These are phyloP conservation scores for Poronia punctata DNA, from an alignment of 495 filamentous ascomycete genomes.

Conservation along the genomic window DNA sequence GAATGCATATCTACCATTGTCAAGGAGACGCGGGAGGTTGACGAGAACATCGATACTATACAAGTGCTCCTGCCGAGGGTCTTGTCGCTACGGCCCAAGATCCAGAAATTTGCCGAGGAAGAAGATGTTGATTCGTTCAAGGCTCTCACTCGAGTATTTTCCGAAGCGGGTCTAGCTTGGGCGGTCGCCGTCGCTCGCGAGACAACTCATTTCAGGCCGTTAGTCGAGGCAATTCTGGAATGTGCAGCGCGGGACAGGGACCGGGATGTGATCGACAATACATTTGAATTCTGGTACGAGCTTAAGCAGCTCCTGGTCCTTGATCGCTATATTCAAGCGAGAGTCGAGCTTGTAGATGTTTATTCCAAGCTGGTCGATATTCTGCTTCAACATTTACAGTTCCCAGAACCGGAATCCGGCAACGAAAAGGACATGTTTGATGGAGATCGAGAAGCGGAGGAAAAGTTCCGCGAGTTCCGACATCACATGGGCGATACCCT, in stretches of 20 bases:
- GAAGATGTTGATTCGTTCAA: constrained; percentile 86
- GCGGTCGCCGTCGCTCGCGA: constrained; percentile 80
- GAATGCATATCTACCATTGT: constrained; percentile 90
- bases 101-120: constrained; percentile 62
- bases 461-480: constrained; percentile 94
- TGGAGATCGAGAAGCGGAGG: constrained; percentile 90
- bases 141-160: constrained; percentile 79
- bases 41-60: constrained; percentile 74
- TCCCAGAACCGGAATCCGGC: constrained; percentile 64
- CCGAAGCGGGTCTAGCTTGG: constrained; percentile 93
- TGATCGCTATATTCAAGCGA: constrained; percentile 78
- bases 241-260: constrained; percentile 82
- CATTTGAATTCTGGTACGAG: constrained; percentile 97
- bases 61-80: constrained; percentile 78
- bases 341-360: constrained; percentile 64
- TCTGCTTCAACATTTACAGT: constrained; percentile 87
- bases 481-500: constrained; percentile 97
- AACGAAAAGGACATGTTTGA: constrained; percentile 84
- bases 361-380: constrained; percentile 87
- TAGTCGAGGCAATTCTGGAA: constrained; percentile 87
- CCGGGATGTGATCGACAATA: constrained; percentile 79
- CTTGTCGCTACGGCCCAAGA: constrained; percentile 70
- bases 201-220: constrained; percentile 69
- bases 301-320: constrained; percentile 91
- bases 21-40: constrained; percentile 87